Evolutionary conservation across 2,329 filamentous ascomycete species (phyloP), one percentile per base, ranked within the genome.

Genomic region (Cladosporium halotolerans): DNA sequence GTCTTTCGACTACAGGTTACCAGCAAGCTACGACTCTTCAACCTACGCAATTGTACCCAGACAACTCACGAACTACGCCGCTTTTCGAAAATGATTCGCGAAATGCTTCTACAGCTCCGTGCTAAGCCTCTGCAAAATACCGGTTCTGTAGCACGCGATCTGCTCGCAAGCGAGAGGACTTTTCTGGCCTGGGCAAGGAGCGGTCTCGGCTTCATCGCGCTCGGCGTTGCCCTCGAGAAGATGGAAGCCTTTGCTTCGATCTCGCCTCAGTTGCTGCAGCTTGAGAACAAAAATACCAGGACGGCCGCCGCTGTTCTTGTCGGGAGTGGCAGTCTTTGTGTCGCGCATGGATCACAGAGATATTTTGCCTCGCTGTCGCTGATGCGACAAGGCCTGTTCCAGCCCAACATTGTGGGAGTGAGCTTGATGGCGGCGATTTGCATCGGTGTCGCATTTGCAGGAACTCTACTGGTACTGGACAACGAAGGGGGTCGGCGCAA

Each of bases 81-180:
- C 16, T 16, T 16, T 16, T 1, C 16, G 16, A 16, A 16, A 16
- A 16, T 16, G 16, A 2, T 16, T 2, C 16, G 16, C 16, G 16
- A 1, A 16, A 16, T 16, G 16, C 16, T 16, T 16, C 16, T 16
- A 16, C 16, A 16, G 16, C 38, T 58, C 31, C 19, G 43, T 18
- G 45, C 42, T 13, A 50, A 57, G 34, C 55, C 59, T 11, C 47
- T 64, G 60, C 65, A 71, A 53, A 78, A 78, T 64, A 76, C 73
- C 71, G 9, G 16, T 16, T 16, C 16, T 16, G 69, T 74, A 31
- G 75, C 76, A 9, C 73, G 75, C 43, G 77, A 80, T 60, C 75
- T 79, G 56, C 75, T 79, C 34, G 77, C 78, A 13, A 74, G 73
- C 41, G 78, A 80, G 61, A 72, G 77, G 10, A 80, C 75, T 3